Percentiles rank a stretch among this genome's conserved stretches.
Conservation (phyloP, 352 stramenopile species). For the Pythium oligandrum region DNA sequence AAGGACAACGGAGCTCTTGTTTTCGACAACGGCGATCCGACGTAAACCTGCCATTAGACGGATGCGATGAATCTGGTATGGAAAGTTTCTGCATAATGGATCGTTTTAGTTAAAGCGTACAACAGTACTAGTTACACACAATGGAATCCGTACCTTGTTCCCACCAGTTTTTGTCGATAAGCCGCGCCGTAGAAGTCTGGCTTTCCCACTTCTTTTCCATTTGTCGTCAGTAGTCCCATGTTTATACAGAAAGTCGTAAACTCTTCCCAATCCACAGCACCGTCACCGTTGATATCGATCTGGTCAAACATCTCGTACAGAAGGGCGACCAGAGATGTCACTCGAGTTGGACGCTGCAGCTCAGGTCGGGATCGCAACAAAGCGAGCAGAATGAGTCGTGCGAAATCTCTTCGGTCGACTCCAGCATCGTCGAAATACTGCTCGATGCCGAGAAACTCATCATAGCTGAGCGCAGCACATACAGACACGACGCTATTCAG, state of each 20-base stretch:
- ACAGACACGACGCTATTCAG: slow-evolving; percentile 56
- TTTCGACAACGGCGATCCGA: slow-evolving; percentile 53
- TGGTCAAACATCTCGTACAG: slow-evolving; percentile 79
- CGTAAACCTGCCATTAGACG: slow-evolving; percentile 41
- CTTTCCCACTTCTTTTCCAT: slow-evolving; percentile 15
- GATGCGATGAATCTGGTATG: slow-evolving; percentile 59
- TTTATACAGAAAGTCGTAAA: slow-evolving; percentile 80
- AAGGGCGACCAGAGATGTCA: slow-evolving; percentile 32
- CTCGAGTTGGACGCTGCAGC: slow-evolving; percentile 26
- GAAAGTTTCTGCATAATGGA: slow-evolving; percentile 32
- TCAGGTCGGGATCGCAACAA: slow-evolving; percentile 39
- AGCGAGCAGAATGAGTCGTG: slow-evolving; percentile 38
- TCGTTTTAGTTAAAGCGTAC: too few relatives aligned
- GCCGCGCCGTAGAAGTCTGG: neutral
- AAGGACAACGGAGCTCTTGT: slow-evolving; percentile 47
- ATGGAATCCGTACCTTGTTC: slow-evolving; percentile 4
- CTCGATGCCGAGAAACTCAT: slow-evolving; percentile 58
- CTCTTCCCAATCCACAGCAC: slow-evolving; percentile 76
- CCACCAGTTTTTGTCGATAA: slow-evolving; percentile 18
- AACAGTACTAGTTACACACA: neutral
- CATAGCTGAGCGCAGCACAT: slow-evolving; percentile 50
- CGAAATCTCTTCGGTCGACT: slow-evolving; percentile 44
- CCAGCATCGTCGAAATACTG: slow-evolving; percentile 35
- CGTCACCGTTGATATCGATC: slow-evolving; percentile 83
- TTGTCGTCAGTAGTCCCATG: slow-evolving; percentile 50